Evolutionary conservation across 225 moss, liverwort and hornwort genomes (phyloP).

Genomic region (Asterella californica): DNA sequence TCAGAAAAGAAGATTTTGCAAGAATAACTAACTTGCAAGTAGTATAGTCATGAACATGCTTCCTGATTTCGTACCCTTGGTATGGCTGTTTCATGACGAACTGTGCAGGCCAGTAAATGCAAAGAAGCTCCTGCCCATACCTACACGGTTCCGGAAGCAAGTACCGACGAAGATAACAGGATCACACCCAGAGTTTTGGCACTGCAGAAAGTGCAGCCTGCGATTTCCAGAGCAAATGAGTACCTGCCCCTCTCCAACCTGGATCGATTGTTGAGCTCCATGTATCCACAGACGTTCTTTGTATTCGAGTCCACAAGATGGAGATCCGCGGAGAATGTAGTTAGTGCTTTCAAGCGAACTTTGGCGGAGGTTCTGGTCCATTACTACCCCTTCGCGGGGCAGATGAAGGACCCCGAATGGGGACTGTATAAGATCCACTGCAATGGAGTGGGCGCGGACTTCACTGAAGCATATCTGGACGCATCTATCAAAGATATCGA

Average conservation of each 20-base stretch:
- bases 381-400: constrained; percentile 18
- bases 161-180: too few species aligned
- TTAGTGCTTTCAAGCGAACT: constrained; percentile 6
- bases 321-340: not conserved
- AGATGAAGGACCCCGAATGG: constrained; percentile 19
- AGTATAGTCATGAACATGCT: too few species aligned
- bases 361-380: constrained; percentile 17
- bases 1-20: too few species aligned
- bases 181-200: not conserved
- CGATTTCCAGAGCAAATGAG: not conserved
- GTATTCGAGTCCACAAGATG: constrained; percentile 11
- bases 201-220: constrained; percentile 19
- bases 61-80: too few species aligned
- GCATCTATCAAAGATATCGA: constrained; percentile 11
- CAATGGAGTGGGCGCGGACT: constrained; percentile 19
- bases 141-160: constrained; percentile 1
- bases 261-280: constrained; percentile 16
- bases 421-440: constrained; percentile 21
- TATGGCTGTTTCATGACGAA: not conserved
- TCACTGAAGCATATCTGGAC: constrained; percentile 19
- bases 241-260: constrained; percentile 16
- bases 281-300: constrained; percentile 17
- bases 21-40: too few species aligned
- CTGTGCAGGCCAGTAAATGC: not conserved
- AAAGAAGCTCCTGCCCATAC: constrained; percentile 8